Conservation (phyloP, 164 flowering plant genomes). For the Akebia trifoliata region DNA sequence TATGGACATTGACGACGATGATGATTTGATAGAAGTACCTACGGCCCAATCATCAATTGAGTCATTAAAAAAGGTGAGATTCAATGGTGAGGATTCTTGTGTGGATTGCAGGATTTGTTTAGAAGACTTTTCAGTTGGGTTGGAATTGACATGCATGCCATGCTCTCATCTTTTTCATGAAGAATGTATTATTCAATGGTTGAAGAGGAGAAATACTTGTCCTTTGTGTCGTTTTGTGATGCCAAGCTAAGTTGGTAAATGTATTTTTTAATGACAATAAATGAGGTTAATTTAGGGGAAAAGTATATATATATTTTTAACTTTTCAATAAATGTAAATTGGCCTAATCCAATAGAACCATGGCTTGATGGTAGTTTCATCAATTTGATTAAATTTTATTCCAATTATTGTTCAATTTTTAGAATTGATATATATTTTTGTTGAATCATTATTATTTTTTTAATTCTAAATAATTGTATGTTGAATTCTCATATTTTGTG, state of each 20-base stretch:
- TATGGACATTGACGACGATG: neutral
- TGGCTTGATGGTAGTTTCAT: no score
- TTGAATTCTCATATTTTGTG: no score
- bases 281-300: no score
- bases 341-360: no score
- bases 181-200: neutral
- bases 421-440: no score
- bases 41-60: neutral
- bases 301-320: no score
- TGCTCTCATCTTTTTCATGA: neutral
- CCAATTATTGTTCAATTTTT: no score
- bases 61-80: neutral
- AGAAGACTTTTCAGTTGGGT: neutral
- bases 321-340: no score
- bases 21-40: neutral
- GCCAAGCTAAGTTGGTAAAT: neutral
- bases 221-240: slow-evolving; percentile 5
- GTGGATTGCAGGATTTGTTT: neutral
- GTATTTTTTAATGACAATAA: neutral
- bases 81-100: neutral
- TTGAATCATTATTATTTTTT: no score
- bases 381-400: no score
- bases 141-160: neutral
- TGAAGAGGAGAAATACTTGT: neutral
- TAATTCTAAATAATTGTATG: no score